These are phyloP conservation scores for Talaromyces sp. DNA, from an alignment of 2,329 filamentous ascomycete genomes.

Conservation along the genomic window DNA sequence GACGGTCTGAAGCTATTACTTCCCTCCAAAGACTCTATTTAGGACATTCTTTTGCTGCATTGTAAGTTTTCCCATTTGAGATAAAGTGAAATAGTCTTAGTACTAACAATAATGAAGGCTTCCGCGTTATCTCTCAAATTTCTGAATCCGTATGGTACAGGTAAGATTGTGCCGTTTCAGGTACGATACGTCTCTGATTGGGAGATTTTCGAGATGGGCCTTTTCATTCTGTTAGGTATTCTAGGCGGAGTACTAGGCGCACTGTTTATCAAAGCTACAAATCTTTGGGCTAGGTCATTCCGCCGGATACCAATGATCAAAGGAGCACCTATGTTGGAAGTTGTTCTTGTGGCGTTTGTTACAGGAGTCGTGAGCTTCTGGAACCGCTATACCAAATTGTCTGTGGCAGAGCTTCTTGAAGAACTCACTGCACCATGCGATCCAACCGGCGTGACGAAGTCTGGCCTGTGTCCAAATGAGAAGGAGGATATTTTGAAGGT, in stretches of 20 bases:
- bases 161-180: constrained; percentile 95
- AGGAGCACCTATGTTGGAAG: constrained; percentile 76
- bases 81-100: not conserved
- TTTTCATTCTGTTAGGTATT: constrained; percentile 80
- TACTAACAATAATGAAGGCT: constrained; percentile 28
- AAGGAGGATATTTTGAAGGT: constrained; percentile 73
- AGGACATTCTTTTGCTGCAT: constrained; percentile 98
- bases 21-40: constrained; percentile 94
- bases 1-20: constrained; percentile 66
- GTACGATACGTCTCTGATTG: constrained; percentile 87
- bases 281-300: constrained; percentile 84
- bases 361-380: constrained; percentile 87
- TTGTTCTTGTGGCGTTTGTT: constrained; percentile 76
- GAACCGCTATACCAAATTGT: constrained; percentile 83
- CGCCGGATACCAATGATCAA: constrained; percentile 77
- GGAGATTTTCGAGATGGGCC: constrained; percentile 84
- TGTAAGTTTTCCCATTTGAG: constrained; percentile 41
- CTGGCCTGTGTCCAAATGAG: constrained; percentile 69
- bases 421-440: constrained; percentile 88
- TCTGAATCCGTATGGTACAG: constrained; percentile 89
- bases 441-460: constrained; percentile 55
- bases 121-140: constrained; percentile 91
- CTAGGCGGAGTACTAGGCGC: constrained; percentile 81
- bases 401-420: constrained; percentile 84
- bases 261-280: constrained; percentile 92